A percentile compares a stretch with the other conserved stretches of the same genome.
phyloP scores from a whole-genome alignment of 2,329 filamentous ascomycete species.

The Myriangium duriaei region DNA sequence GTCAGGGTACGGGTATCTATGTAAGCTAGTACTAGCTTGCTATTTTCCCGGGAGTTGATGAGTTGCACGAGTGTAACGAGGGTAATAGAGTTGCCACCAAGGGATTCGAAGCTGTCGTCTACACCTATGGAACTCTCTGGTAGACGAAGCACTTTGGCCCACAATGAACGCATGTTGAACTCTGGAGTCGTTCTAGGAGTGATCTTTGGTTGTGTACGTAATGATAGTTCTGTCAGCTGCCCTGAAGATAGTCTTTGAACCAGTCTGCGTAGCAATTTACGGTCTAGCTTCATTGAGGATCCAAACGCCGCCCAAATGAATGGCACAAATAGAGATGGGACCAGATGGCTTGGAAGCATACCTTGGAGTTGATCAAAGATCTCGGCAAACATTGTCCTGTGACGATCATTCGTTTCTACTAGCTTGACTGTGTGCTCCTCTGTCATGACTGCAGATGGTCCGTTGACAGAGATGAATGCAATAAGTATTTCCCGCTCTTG shows the following conservation, averaged over 20 bases:
- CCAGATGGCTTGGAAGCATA: conserved; percentile 69
- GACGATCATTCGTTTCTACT: not conserved
- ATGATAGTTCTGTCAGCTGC: not conserved
- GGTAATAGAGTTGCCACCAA: conserved; percentile 4
- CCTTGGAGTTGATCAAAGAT: conserved; percentile 44
- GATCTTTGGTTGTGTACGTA: not conserved
- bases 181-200: not conserved
- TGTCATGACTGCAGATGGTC: not conserved
- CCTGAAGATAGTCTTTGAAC: not conserved
- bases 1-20: too few relatives aligned
- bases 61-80: conserved; percentile 25
- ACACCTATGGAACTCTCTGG: not conserved
- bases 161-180: not conserved
- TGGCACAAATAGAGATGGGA: conserved; percentile 70
- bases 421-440: too few relatives aligned
- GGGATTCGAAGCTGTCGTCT: conserved; percentile 1
- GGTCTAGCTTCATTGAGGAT: conserved; percentile 43
- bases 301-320: conserved; percentile 60
- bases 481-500: too few relatives aligned
- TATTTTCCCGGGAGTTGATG: too few relatives aligned
- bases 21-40: too few relatives aligned
- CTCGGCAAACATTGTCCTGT: too few relatives aligned
- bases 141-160: not conserved
- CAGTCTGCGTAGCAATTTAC: not conserved
- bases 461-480: not conserved